Evolutionary conservation across 2,329 filamentous ascomycete species (phyloP).

Genomic region (Polychaeton citri): DNA sequence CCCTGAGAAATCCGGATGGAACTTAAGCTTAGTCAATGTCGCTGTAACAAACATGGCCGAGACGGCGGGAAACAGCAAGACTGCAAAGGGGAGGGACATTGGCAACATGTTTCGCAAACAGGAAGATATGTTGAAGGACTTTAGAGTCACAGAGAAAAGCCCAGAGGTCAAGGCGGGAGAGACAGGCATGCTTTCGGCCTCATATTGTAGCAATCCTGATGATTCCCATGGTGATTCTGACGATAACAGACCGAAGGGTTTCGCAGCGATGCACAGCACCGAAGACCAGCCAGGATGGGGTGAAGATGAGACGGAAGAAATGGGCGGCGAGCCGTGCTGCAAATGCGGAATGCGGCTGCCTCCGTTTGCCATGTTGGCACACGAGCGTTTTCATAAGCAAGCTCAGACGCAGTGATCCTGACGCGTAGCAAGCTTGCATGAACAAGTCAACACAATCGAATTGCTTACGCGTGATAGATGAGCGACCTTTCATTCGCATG

Average conservation of each 20-base stretch:
- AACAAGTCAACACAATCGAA: too few species aligned
- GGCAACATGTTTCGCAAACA: conserved; percentile 69
- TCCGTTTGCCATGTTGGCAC: conserved; percentile 45
- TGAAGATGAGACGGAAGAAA: conserved; percentile 7
- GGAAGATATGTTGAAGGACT: conserved; percentile 53
- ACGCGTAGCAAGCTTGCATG: too few species aligned
- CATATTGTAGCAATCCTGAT: not conserved
- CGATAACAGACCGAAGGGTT: not conserved
- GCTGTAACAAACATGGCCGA: conserved; percentile 72
- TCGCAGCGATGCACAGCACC: not conserved
- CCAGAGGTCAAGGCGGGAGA: conserved; percentile 1
- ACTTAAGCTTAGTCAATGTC: conserved; percentile 72
- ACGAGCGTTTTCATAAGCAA: conserved; percentile 39
- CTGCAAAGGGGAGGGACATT: conserved; percentile 56
- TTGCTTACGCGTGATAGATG: too few species aligned
- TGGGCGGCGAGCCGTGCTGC: conserved; percentile 23
- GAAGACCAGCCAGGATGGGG: not conserved
- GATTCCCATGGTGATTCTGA: too few species aligned
- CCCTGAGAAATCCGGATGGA: conserved; percentile 56
- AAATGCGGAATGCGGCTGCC: conserved; percentile 43
- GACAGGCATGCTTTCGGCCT: not conserved
- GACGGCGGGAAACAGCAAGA: conserved; percentile 29
- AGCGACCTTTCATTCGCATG: too few species aligned
- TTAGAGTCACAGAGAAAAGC: conserved; percentile 40
- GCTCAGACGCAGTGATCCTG: too few species aligned